Percentiles rank a stretch among this genome's conserved stretches.
These are phyloP conservation scores for Coleophoma crateriformis DNA, from an alignment of 2,329 filamentous ascomycete genomes.

Conservation along the genomic window DNA sequence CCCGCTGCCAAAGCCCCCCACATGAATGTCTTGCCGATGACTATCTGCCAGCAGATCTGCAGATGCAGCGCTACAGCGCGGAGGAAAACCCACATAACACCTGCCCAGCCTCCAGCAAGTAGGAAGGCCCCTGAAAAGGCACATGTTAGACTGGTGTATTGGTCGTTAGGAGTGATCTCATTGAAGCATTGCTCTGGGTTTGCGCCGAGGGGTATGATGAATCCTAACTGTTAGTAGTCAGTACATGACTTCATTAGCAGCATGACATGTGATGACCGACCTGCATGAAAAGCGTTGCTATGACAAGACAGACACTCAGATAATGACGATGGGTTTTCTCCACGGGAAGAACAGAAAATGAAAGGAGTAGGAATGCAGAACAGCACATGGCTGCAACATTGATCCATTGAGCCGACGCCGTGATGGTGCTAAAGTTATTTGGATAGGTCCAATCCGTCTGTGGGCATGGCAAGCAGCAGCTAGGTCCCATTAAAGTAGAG, in stretches of 20 bases:
- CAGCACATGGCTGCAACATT: slow-evolving; percentile 69
- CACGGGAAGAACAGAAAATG: slow-evolving; percentile 74
- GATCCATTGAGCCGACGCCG: slow-evolving; percentile 71
- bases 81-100: slow-evolving; percentile 86
- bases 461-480: slow-evolving; percentile 89
- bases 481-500: slow-evolving; percentile 42
- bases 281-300: slow-evolving; percentile 73
- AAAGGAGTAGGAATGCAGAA: slow-evolving; percentile 70
- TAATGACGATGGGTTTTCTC: slow-evolving; percentile 93
- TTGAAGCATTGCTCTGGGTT: slow-evolving; percentile 81
- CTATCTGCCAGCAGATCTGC: slow-evolving; percentile 95
- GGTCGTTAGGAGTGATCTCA: slow-evolving; percentile 87
- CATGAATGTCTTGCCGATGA: slow-evolving; percentile 86
- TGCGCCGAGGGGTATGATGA: slow-evolving; percentile 79
- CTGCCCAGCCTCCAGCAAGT: slow-evolving; percentile 78
- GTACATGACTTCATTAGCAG: slow-evolving; percentile 3
- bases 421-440: slow-evolving; percentile 53
- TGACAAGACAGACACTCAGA: slow-evolving; percentile 78
- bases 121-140: slow-evolving; percentile 85
- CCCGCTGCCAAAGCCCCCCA: slow-evolving; percentile 73
- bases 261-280: slow-evolving; percentile 43
- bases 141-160: slow-evolving; percentile 76
- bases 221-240: slow-evolving; percentile 60
- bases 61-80: slow-evolving; percentile 88
- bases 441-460: slow-evolving; percentile 71